Evolutionary conservation across 306 rosid genomes (phyloP), one percentile per base, ranked within the genome.

Genomic region (Carpinus viminea): DNA sequence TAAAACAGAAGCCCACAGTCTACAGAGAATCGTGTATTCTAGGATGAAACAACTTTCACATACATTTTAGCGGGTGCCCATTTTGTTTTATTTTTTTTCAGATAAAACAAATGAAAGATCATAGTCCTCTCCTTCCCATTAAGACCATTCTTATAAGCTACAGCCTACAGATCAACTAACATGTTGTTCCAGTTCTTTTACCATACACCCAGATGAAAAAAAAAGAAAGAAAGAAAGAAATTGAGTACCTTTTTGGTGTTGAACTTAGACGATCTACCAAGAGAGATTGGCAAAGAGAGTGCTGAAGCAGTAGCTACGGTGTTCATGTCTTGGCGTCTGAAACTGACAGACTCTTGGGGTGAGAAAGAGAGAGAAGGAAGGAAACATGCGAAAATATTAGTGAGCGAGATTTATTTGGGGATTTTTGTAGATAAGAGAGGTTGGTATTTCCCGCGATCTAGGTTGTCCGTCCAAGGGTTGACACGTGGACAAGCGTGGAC

Each of bases 291-390:
- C 54, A 90, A 74, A 50, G 94, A 80, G 48, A 89, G 90, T 86
- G 93, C 89, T 36, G 98, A 86, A 77, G 96, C 97, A 64, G 97
- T 88, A 18, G 96, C 91, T 51, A 90, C 86, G 77, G 93, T 90
- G 82, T 85, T 83, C 97, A 92, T 92, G 81, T 96, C 84, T 41
- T 66, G 50, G 47, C 52, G 83, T 79, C 79, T 71, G 83, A 78
- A 83, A 73, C 74, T 50, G 86, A 80, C 61, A 51, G 83, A 11
- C 24, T 20, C 77, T 74, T 4, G 52, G n/a, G 34, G 78, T 70
- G 57, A 12, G 59, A 62, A 79, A 34, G 28, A 66, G 53, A 74
- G 34, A 57, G 36, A 18, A 53, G 46, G 18, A 60, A 36, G 72
- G 76, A 89, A 80, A 76, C 86, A 47, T 17, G 8, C 48, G 50